Evolutionary conservation across 2,329 filamentous ascomycete species (phyloP).

Genomic region (Trichothecium roseum): DNA sequence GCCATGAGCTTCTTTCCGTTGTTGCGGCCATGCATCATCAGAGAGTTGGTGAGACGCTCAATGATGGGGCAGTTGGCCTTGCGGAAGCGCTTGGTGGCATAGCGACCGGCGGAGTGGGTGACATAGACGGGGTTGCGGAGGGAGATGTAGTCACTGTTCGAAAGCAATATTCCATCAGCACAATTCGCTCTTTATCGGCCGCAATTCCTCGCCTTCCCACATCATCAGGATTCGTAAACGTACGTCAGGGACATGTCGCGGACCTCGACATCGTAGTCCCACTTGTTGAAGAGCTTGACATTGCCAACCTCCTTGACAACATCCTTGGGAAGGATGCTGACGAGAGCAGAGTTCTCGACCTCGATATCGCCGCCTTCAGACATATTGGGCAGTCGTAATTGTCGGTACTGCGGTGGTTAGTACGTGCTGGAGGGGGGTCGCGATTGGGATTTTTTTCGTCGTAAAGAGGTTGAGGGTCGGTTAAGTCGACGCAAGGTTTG

Average conservation of each 20-base stretch:
- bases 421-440: constrained; percentile 22
- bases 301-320: constrained; percentile 79
- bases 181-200: constrained; percentile 3
- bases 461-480: constrained; percentile 20
- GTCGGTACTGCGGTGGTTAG: constrained; percentile 24
- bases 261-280: constrained; percentile 98
- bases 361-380: constrained; percentile 93
- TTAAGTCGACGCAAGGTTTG: constrained; percentile 14
- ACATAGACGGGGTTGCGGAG: constrained; percentile 98
- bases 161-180: constrained; percentile 20
- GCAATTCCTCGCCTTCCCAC: constrained; percentile 6
- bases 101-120: constrained; percentile 96
- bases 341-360: constrained; percentile 68
- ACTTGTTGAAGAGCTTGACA: constrained; percentile 98
- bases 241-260: constrained; percentile 99
- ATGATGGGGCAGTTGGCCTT: constrained; percentile 99
- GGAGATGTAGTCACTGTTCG: constrained; percentile 92
- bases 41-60: constrained; percentile 99
- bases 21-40: constrained; percentile 99
- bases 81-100: constrained; percentile 99
- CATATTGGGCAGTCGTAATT: constrained; percentile 53
- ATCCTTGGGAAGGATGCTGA: constrained; percentile 85
- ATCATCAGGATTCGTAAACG: constrained; percentile 12
- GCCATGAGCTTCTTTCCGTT: constrained; percentile 99
- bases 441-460: constrained; percentile 22